phyloP scores from a whole-genome alignment of 768 basidiomycete genomes.

The Tricholoma bakamatsutake region DNA sequence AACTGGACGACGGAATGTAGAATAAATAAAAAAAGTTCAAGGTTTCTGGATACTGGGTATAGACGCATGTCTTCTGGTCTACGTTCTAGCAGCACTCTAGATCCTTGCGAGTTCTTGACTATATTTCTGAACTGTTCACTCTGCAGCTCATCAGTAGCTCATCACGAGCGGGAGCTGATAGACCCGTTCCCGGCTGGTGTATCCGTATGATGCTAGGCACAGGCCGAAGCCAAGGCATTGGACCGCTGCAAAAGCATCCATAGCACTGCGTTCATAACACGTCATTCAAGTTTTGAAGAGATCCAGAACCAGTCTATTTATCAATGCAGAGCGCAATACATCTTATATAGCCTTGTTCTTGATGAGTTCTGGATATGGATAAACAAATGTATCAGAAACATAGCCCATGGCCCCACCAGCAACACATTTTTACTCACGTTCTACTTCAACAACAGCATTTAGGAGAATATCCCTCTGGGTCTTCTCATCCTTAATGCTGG shows the following conservation, averaged over 20 bases:
- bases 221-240: background rate
- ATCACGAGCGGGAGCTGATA: background rate
- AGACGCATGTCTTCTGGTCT: no score
- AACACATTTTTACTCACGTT: constrained; percentile 60
- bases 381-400: constrained; percentile 1
- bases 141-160: background rate
- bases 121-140: background rate
- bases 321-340: constrained; percentile 5
- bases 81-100: no score
- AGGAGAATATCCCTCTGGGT: constrained; percentile 78
- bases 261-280: background rate
- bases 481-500: constrained; percentile 81
- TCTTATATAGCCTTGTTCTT: constrained; percentile 89
- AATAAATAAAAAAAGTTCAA: background rate
- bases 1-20: background rate
- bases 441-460: constrained; percentile 81
- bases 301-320: background rate
- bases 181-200: background rate
- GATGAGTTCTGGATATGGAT: constrained; percentile 65
- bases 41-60: background rate
- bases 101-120: no score
- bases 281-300: background rate
- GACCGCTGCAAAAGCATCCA: background rate
- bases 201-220: background rate
- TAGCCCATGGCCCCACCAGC: background rate